These are phyloP conservation scores for Erodium chrysanthum DNA, from an alignment of 441 rosid genomes.

Conservation along the genomic window DNA sequence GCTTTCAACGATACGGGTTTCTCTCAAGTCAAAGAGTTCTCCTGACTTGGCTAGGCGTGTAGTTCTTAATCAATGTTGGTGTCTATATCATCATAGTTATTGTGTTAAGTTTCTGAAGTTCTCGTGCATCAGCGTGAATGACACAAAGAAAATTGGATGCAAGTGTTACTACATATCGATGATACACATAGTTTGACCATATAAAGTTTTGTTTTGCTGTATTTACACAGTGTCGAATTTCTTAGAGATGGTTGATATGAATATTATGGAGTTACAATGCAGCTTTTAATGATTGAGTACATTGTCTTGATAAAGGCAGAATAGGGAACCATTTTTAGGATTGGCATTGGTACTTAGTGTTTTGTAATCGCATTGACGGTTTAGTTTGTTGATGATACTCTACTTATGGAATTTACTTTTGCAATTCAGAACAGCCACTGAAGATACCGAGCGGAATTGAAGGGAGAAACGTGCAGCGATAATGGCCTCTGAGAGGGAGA, in stretches of 20 bases:
- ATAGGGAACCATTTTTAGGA: background rate
- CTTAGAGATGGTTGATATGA: background rate
- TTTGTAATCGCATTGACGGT: background rate
- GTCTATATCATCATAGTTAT: background rate
- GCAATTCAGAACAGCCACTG: constrained; percentile 19
- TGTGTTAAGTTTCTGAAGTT: background rate
- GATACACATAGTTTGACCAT: background rate
- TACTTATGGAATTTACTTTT: constrained; percentile 13
- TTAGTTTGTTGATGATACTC: background rate
- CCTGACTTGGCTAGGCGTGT: background rate
- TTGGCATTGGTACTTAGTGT: no score
- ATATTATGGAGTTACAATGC: background rate
- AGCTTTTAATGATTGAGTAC: background rate
- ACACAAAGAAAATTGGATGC: background rate
- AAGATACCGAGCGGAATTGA: constrained; percentile 14
- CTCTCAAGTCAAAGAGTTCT: background rate
- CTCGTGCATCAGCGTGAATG: background rate
- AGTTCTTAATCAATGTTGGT: background rate
- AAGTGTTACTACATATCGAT: background rate
- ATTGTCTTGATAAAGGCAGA: background rate
- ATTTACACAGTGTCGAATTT: background rate
- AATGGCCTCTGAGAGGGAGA: constrained; percentile 42
- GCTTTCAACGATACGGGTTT: background rate
- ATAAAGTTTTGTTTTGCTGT: background rate
- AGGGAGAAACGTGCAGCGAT: constrained; percentile 4